Evolutionary conservation across 352 stramenopile species (phyloP), one percentile per base, ranked within the genome.

Genomic region (Globisporangium uncinulatum): DNA sequence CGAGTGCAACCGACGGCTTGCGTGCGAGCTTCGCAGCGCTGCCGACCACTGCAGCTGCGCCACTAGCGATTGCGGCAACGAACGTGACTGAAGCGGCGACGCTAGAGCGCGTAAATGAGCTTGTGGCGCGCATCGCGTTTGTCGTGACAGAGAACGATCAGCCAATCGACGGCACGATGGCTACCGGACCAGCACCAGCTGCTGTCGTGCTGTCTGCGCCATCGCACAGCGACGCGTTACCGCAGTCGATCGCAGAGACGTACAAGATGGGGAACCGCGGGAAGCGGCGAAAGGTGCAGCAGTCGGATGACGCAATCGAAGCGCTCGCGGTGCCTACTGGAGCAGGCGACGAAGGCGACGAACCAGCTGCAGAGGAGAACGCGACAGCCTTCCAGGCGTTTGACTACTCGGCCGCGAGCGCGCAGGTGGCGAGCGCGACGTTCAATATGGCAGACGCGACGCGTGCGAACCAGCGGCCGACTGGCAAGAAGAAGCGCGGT

Each of bases 181-280:
- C 17, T 1, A 37, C 68, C 36, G 39, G 61, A 10, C n/a, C 24
- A 13, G 36, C 54, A 13, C 8, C 52, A 6, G 42, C 51, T 37
- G 42, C 51, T 37, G 59, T 57, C 32, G 17, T 54, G 24, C 41
- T 14, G 17, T 9, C 51, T 34, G 65, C 57, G 11, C 13, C 32
- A 11, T 44, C 45, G 29, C 62, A 65, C 19, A 44, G 29, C 11
- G 59, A 59, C 4, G 54, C 51, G 32, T 58, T 83, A 24, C 83
- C 85, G 14, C 71, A 84, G 62, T 91, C 85, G 15, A 83, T 95
- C 45, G 66, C 81, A 0, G 85, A 95, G 63, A 75, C 78, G 3
- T 93, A 92, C 53, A 67, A 91, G 45, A 68, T 91, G 56, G 75
- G 73, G 6, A 87, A 83, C 61, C 76, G 79, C 21, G 42, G 65